Evolutionary conservation across 345 rosid genomes (phyloP), one percentile per base, ranked within the genome.

Genomic region (Aegle marmelos): DNA sequence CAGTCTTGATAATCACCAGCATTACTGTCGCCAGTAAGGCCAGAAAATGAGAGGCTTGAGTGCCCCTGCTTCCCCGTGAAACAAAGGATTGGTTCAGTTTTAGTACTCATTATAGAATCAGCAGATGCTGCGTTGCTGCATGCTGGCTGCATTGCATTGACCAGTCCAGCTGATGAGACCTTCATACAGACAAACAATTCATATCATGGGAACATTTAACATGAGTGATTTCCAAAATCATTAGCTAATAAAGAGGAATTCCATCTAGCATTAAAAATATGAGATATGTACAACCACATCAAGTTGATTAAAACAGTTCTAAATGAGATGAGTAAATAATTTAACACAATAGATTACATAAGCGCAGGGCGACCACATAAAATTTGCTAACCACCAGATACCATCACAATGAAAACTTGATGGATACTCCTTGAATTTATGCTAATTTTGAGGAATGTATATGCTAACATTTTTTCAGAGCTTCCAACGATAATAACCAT

Each of bases 1-100:
- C 98, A 94, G 65, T 94, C 98, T 86, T 97, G 99, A 79, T 87
- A 90, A 87, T 94, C 99, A 25, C 85, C 96, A 45, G 85, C 86
- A 68, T 85, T 88, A 83, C 93, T 87, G 76, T 93, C 98, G 75
- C 96, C 98, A n/a, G 93, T 91, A 71, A 89, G 75, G 79, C 97
- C 97, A 79, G 99, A 94, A 87, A 97, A 93, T 4, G 99, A 94
- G 80, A 97, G 88, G 84, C 64, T 90, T 19, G 97, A 88, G 78
- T 88, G 95, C 22, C 85, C 85, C 72, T 83, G 95, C 79, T 83
- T 88, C 5, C 87, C 64, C 3, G 84, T 74, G 63, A 88, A 89
- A 86, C 92, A 87, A 36, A 91, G 85, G 72, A 92, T 66, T 58
- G 99, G 91, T 82, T 96, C 98, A 3, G 99, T 96, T 89, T 94